Conservation (phyloP, 352 stramenopile genomes). For the Nannochloropsis limnetica region DNA sequence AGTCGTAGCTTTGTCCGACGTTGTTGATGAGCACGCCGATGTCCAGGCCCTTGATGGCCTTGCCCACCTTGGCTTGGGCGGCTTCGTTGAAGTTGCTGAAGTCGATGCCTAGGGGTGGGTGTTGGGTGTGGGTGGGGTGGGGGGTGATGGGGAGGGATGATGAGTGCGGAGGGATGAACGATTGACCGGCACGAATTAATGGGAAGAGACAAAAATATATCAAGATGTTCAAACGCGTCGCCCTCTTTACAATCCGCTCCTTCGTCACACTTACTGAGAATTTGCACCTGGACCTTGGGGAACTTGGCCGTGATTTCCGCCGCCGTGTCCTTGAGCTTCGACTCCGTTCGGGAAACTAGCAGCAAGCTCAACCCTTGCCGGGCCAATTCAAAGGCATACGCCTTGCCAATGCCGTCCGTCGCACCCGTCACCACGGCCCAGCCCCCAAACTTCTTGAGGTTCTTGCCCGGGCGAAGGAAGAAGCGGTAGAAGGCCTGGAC, state of each 20-base stretch:
- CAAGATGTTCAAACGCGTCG: too few relatives aligned
- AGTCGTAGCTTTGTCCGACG: conserved; percentile 96
- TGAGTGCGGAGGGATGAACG: not conserved
- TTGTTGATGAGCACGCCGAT: conserved; percentile 98
- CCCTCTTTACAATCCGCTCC: not conserved
- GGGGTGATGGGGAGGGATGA: not conserved
- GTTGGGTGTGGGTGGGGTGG: not conserved
- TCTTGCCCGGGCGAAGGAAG: conserved; percentile 83
- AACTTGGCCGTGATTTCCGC: conserved; percentile 72
- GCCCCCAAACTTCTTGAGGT: conserved; percentile 83
- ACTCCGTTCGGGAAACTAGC: conserved; percentile 91
- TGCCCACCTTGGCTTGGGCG: conserved; percentile 53
- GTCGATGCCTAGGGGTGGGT: conserved; percentile 34
- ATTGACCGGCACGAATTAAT: not conserved
- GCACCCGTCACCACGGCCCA: conserved; percentile 95
- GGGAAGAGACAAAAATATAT: not conserved
- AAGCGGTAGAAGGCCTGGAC: conserved; percentile 59
- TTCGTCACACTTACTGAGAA: not conserved
- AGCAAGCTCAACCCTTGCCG: conserved; percentile 92
- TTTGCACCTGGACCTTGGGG: not conserved
- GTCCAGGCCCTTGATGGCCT: conserved; percentile 70
- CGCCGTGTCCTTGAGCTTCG: conserved; percentile 80
- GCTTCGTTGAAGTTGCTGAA: conserved; percentile 60
- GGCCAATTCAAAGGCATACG: conserved; percentile 83
- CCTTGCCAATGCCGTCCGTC: conserved; percentile 75